Conservation (phyloP, 306 rosid genomes). For the Cicer chorassanicum region DNA sequence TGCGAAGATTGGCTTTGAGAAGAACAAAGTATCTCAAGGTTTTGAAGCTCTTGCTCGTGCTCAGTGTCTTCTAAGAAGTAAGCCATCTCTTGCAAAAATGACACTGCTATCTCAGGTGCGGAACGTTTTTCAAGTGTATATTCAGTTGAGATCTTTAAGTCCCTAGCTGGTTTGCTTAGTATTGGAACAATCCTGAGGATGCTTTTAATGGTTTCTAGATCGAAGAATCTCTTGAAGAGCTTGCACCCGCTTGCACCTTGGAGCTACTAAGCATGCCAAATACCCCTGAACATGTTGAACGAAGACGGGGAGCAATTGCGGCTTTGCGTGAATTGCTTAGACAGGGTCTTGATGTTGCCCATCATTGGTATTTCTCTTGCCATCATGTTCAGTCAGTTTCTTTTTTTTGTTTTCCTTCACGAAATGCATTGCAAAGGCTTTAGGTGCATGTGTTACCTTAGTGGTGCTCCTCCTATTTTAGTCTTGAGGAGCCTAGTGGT, state of each 20-base stretch:
- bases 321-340: conserved; percentile 93
- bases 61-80: conserved; percentile 82
- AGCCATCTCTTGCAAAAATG: conserved; percentile 78
- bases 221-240: conserved; percentile 98
- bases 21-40: conserved; percentile 89
- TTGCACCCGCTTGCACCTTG: conserved; percentile 95
- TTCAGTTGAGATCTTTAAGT: conserved; percentile 2
- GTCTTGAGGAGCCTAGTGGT: conserved; percentile 26
- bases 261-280: conserved; percentile 81
- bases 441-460: conserved; percentile 23
- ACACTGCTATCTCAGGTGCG: conserved; percentile 76
- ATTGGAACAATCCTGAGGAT: conserved; percentile 42
- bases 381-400: conserved; percentile 28
- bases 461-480: conserved; percentile 1
- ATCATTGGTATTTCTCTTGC: conserved; percentile 64
- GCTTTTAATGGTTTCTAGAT: conserved; percentile 61
- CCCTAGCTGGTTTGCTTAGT: conserved; percentile 33
- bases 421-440: conserved; percentile 37
- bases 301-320: conserved; percentile 89
- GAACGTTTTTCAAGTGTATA: conserved; percentile 12
- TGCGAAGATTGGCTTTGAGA: conserved; percentile 92
- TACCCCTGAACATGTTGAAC: conserved; percentile 70
- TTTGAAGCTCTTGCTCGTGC: conserved; percentile 99
- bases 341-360: conserved; percentile 93
- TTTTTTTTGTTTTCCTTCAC: conserved; percentile 40